Percentiles rank a stretch among this genome's conserved stretches.
phyloP scores from a whole-genome alignment of 495 filamentous ascomycete species.

The Podospora anserina region DNA sequence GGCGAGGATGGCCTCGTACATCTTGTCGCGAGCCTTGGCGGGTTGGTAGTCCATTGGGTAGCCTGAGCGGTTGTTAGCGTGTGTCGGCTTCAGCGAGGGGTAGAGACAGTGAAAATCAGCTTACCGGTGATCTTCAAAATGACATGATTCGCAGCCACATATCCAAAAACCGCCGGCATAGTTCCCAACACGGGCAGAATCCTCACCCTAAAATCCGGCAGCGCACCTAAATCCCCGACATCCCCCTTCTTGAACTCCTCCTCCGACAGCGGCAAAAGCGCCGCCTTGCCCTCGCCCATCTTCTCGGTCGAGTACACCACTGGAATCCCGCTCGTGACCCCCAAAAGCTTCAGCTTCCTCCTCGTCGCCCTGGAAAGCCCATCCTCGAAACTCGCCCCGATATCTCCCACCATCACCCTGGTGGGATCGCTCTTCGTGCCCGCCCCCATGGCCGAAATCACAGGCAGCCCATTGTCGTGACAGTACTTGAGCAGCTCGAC shows the following conservation, averaged over 20 bases:
- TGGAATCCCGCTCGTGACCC: slow-evolving; percentile 80
- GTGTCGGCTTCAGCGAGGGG: background rate
- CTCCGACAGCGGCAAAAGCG: slow-evolving; percentile 78
- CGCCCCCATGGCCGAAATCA: slow-evolving; percentile 95
- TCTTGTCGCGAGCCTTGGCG: slow-evolving; percentile 79
- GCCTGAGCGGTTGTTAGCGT: slow-evolving; percentile 37
- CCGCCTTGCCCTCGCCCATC: slow-evolving; percentile 85
- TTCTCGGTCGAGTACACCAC: slow-evolving; percentile 93
- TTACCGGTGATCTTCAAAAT: slow-evolving; percentile 71
- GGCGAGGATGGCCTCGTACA: slow-evolving; percentile 78
- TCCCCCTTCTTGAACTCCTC: slow-evolving; percentile 87
- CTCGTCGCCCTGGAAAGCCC: slow-evolving; percentile 82
- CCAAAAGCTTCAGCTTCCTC: slow-evolving; percentile 70
- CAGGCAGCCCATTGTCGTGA: slow-evolving; percentile 64
- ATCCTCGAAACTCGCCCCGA: slow-evolving; percentile 84
- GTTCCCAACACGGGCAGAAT: slow-evolving; percentile 94
- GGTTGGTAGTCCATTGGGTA: slow-evolving; percentile 84
- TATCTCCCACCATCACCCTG: slow-evolving; percentile 85
- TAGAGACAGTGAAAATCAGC: background rate
- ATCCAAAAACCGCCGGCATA: slow-evolving; percentile 95
- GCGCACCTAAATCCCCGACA: slow-evolving; percentile 78
- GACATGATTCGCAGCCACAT: slow-evolving; percentile 84
- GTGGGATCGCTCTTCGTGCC: slow-evolving; percentile 98
- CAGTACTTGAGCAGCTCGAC: slow-evolving; percentile 90
- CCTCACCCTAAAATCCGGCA: slow-evolving; percentile 88